Percentiles rank a stretch among this genome's conserved stretches.
Conservation (phyloP, 441 rosid species). For the Pelargonium cotyledonis region DNA sequence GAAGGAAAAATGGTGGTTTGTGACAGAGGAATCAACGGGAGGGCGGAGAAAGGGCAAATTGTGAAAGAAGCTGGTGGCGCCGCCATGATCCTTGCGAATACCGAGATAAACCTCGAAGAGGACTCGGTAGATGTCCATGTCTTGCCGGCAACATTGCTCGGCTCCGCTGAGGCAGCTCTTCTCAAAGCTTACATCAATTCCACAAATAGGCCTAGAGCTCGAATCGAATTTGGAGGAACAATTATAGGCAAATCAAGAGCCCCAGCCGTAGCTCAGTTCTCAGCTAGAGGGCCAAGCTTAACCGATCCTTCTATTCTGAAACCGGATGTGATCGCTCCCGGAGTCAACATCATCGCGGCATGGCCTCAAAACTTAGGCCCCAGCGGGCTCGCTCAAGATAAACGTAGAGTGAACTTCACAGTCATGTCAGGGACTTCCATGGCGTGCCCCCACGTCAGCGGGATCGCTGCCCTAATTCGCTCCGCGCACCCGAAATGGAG, state of each 20-base stretch:
- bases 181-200: conserved; percentile 48
- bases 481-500: conserved; percentile 56
- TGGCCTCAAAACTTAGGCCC: conserved; percentile 77
- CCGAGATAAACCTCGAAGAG: conserved; percentile 56
- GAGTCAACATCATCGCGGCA: conserved; percentile 68
- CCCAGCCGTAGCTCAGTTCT: conserved; percentile 57
- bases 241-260: conserved; percentile 47
- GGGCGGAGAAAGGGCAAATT: conserved; percentile 56
- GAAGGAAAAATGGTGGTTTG: conserved; percentile 60
- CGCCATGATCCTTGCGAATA: conserved; percentile 59
- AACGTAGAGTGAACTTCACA: conserved; percentile 61
- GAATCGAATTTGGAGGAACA: conserved; percentile 44
- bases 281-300: conserved; percentile 62
- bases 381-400: conserved; percentile 49
- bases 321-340: conserved; percentile 69
- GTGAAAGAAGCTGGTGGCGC: conserved; percentile 68
- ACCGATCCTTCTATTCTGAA: conserved; percentile 47
- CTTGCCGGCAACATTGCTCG: conserved; percentile 48
- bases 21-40: conserved; percentile 58
- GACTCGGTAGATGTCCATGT: conserved; percentile 61
- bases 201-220: conserved; percentile 40
- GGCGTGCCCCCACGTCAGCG: conserved; percentile 72
- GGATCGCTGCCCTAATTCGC: conserved; percentile 49
- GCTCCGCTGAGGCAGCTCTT: conserved; percentile 35
- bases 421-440: conserved; percentile 76